Evolutionary conservation across 768 basidiomycete genomes (phyloP).

Genomic region (Gyrodon lividus): DNA sequence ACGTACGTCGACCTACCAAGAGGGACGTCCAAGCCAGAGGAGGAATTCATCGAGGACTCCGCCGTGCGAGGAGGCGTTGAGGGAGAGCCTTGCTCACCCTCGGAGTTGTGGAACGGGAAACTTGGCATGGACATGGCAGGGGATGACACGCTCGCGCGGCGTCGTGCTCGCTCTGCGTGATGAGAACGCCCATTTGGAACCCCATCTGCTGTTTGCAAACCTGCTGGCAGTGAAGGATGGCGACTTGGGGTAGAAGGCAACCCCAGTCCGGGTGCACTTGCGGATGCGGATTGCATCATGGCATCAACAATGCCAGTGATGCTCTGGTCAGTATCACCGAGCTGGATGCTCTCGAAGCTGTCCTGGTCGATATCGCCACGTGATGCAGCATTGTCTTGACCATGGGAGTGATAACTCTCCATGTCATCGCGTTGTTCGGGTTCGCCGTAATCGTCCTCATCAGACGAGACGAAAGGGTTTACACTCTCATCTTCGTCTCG

Average conservation of each 20-base stretch:
- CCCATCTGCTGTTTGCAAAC: conserved; percentile 60
- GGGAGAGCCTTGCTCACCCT: conserved; percentile 14
- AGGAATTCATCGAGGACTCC: conserved; percentile 25
- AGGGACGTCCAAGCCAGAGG: conserved; percentile 19
- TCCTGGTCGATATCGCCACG: conserved; percentile 11
- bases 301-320: conserved; percentile 73
- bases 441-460: conserved; percentile 32
- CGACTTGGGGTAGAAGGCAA: conserved; percentile 36
- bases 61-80: conserved; percentile 23
- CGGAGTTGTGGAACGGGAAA: conserved; percentile 33
- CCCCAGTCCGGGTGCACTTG: conserved; percentile 19
- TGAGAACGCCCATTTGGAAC: conserved; percentile 63
- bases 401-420: conserved; percentile 16
- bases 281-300: conserved; percentile 47
- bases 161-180: conserved; percentile 51
- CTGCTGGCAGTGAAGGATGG: conserved; percentile 44
- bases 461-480: conserved; percentile 44
- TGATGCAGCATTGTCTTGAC: background rate
- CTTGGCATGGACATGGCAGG: conserved; percentile 36
- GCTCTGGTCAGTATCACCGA: conserved; percentile 49
- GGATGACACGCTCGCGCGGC: conserved; percentile 31
- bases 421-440: conserved; percentile 10
- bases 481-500: conserved; percentile 58
- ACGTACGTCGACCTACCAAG: conserved; percentile 39
- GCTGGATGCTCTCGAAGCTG: conserved; percentile 43